These are phyloP conservation scores for Purpureocillium takamizusanense DNA, from an alignment of 2,329 filamentous ascomycete genomes.

Conservation along the genomic window DNA sequence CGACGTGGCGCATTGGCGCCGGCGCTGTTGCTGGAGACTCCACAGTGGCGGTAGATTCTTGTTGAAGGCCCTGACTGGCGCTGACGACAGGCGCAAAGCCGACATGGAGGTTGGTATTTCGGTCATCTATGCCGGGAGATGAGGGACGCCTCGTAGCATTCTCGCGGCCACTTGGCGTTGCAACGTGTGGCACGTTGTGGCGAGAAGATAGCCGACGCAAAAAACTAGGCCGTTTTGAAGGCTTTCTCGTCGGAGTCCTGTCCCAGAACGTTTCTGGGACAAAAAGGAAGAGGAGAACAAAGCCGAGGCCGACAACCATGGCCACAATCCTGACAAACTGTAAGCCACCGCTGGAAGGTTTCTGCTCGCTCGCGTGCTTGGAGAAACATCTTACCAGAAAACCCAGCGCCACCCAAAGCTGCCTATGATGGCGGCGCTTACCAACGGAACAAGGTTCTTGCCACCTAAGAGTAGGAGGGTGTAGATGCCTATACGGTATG, in stretches of 20 bases:
- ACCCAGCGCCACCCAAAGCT: conserved; percentile 79
- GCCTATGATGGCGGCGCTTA: conserved; percentile 78
- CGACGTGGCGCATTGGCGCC: neutral
- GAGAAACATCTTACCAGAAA: conserved; percentile 63
- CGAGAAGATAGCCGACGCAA: conserved; percentile 39
- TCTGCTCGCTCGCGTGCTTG: neutral
- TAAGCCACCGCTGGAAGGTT: conserved; percentile 2
- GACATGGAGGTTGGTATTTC: conserved; percentile 20
- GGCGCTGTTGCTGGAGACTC: neutral
- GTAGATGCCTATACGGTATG: conserved; percentile 89
- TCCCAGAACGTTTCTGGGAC: conserved; percentile 97
- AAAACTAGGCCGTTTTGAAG: conserved; percentile 32
- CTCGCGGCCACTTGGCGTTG: neutral
- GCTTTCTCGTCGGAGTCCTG: conserved; percentile 51
- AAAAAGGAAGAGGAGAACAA: conserved; percentile 72
- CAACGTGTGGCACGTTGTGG: conserved; percentile 11
- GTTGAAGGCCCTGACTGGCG: neutral
- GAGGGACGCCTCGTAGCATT: conserved; percentile 1
- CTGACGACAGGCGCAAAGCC: conserved; percentile 16
- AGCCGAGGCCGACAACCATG: conserved; percentile 65
- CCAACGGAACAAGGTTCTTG: conserved; percentile 82
- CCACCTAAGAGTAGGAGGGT: conserved; percentile 80
- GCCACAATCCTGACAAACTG: conserved; percentile 58
- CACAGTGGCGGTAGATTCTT: neutral
- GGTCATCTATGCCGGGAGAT: conserved; percentile 10